These are phyloP conservation scores for Plantago ovata DNA, from an alignment of 257 asterid genomes.

Conservation along the genomic window DNA sequence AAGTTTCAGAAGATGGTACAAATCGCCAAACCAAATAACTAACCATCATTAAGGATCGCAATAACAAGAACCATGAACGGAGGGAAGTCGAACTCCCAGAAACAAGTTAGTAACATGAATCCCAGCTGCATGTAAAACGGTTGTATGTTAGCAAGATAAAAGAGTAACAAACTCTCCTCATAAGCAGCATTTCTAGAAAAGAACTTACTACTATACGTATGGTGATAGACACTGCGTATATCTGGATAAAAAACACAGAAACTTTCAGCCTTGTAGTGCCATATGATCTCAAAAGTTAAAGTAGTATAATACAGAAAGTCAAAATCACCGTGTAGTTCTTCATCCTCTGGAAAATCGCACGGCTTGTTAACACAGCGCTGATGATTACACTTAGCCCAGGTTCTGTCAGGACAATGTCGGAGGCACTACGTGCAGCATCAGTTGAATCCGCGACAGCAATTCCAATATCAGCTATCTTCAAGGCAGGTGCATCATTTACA, in stretches of 20 bases:
- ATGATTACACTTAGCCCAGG: slow-evolving; percentile 33
- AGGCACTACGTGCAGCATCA: slow-evolving; percentile 37
- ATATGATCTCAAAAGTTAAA: background rate
- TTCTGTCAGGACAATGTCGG: slow-evolving; percentile 35
- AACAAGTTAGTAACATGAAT: slow-evolving; percentile 24
- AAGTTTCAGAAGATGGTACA: background rate
- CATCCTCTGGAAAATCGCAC: slow-evolving; percentile 37
- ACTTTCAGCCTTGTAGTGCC: slow-evolving; percentile 4
- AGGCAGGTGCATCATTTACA: slow-evolving; percentile 36
- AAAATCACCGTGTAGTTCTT: slow-evolving; percentile 31
- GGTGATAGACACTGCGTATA: slow-evolving; percentile 36
- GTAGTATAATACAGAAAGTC: slow-evolving; percentile 1
- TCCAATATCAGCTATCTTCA: slow-evolving; percentile 34
- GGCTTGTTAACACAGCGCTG: slow-evolving; percentile 35
- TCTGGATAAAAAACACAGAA: slow-evolving; percentile 19
- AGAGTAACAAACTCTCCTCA: background rate
- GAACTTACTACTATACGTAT: slow-evolving; percentile 34
- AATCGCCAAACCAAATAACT: slow-evolving; percentile 2
- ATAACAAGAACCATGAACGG: slow-evolving; percentile 42
- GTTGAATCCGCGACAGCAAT: slow-evolving; percentile 37
- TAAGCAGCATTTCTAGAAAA: too few species aligned
- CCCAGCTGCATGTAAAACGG: slow-evolving; percentile 24
- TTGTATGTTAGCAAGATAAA: background rate
- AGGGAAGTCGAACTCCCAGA: slow-evolving; percentile 34
- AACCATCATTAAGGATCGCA: slow-evolving; percentile 34